A percentile compares a stretch with the other conserved stretches of the same genome.
These are phyloP conservation scores for Endotrypanum monterogeii DNA, from an alignment of 208 protist species.

Conservation along the genomic window DNA sequence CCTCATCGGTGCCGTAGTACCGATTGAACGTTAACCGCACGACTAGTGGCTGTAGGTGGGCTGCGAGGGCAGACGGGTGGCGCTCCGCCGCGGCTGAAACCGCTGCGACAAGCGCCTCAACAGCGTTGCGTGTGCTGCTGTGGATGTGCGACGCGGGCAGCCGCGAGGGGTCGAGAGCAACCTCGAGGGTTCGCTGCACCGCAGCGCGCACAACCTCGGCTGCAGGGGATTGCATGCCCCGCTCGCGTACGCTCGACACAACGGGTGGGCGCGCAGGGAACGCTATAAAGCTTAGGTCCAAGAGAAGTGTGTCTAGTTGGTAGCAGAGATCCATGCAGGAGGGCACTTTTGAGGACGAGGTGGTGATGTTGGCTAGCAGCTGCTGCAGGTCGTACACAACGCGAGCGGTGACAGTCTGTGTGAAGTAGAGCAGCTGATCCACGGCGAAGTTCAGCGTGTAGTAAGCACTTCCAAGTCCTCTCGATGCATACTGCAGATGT, in stretches of 20 bases:
- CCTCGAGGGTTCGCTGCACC: constrained; percentile 47
- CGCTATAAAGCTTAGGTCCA: constrained; percentile 50
- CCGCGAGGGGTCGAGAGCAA: constrained; percentile 59
- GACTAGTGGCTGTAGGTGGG: constrained; percentile 62
- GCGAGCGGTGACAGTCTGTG: constrained; percentile 45
- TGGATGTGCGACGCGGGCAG: constrained; percentile 56
- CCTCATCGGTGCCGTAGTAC: constrained; percentile 67
- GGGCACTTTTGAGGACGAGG: constrained; percentile 10
- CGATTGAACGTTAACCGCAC: constrained; percentile 80
- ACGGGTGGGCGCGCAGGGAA: constrained; percentile 41
- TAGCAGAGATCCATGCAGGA: constrained; percentile 74
- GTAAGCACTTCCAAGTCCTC: constrained; percentile 75
- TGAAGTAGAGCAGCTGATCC: constrained; percentile 74
- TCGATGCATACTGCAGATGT: constrained; percentile 36
- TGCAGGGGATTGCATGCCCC: constrained; percentile 23
- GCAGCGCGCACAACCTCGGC: constrained; percentile 38
- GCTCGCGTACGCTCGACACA: constrained; percentile 24
- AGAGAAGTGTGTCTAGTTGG: constrained; percentile 60
- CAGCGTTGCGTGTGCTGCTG: constrained; percentile 53
- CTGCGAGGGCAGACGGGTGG: constrained; percentile 35
- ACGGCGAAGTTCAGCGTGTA: constrained; percentile 81
- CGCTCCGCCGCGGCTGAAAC: constrained; percentile 39
- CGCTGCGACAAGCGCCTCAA: constrained; percentile 68
- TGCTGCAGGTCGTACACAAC: constrained; percentile 62
- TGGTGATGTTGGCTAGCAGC: constrained; percentile 21